Evolutionary conservation across 2,329 filamentous ascomycete genomes (phyloP).

Genomic region (Daldinia eschscholtzii): DNA sequence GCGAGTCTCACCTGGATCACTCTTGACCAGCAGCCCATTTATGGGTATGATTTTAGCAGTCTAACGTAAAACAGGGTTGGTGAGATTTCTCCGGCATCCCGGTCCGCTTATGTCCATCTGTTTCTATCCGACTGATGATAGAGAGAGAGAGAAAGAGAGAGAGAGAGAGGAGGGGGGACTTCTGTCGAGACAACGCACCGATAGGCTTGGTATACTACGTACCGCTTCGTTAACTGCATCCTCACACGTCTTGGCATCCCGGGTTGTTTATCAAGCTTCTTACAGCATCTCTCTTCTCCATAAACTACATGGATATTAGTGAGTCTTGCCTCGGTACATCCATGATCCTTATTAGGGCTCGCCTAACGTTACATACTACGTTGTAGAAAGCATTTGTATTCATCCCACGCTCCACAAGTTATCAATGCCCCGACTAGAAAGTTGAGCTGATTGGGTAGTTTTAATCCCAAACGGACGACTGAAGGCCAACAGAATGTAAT

Average conservation of each 20-base stretch:
- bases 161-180: no score
- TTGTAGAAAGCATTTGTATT: conserved; percentile 39
- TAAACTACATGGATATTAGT: conserved; percentile 32
- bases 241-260: conserved; percentile 41
- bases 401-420: conserved; percentile 42
- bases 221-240: conserved; percentile 39
- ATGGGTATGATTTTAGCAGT: conserved; percentile 17
- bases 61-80: conserved; percentile 33
- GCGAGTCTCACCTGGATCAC: conserved; percentile 21
- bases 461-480: conserved; percentile 31
- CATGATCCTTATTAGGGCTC: conserved; percentile 38
- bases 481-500: conserved; percentile 30
- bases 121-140: conserved; percentile 31
- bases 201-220: conserved; percentile 38
- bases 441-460: conserved; percentile 38
- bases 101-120: conserved; percentile 41
- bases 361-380: conserved; percentile 46
- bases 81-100: conserved; percentile 47
- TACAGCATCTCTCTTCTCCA: conserved; percentile 35
- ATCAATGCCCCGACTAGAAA: conserved; percentile 28
- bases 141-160: no score
- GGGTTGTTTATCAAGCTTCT: conserved; percentile 36
- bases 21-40: conserved; percentile 21
- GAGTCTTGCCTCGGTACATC: conserved; percentile 41
- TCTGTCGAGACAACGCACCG: conserved; percentile 36